phyloP scores from a whole-genome alignment of 192 early-diverging fungal genomes.

The Coemansia erecta region DNA sequence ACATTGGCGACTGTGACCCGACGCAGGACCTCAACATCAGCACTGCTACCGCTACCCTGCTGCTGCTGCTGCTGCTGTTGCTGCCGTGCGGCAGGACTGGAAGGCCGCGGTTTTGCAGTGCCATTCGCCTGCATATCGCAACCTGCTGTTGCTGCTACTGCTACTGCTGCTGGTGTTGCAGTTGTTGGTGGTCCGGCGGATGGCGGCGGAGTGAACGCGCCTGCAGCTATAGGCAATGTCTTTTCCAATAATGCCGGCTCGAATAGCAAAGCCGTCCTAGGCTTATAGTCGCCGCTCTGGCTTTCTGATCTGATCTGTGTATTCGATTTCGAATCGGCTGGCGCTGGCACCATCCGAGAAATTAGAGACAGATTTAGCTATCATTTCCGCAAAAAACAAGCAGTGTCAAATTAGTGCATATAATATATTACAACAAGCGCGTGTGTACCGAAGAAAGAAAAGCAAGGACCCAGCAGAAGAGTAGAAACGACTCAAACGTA shows the following conservation, averaged over 20 bases:
- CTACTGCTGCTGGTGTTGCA: background rate
- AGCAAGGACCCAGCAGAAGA: background rate
- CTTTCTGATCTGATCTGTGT: background rate
- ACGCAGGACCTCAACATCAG: conserved; percentile 24
- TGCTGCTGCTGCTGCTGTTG: conserved; percentile 2
- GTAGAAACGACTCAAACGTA: too few species aligned
- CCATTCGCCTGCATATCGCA: too few species aligned
- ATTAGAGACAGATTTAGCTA: background rate
- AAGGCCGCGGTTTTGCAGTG: too few species aligned
- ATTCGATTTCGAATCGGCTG: conserved; percentile 4
- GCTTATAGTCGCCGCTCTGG: background rate
- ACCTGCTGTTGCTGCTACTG: too few species aligned
- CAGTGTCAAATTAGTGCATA: background rate
- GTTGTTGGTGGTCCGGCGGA: background rate
- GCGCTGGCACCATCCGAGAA: conserved; percentile 12
- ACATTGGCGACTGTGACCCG: conserved; percentile 41
- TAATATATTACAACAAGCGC: background rate
- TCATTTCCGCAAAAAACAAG: background rate
- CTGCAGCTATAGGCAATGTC: background rate
- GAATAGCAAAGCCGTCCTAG: background rate
- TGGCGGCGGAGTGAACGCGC: background rate
- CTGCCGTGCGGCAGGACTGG: background rate
- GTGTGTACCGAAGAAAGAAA: background rate
- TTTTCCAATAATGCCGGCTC: background rate
- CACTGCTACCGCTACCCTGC: background rate